Evolutionary conservation across 352 stramenopile species (phyloP), one percentile per base, ranked within the genome.

Genomic region (Discostella stelligera): DNA sequence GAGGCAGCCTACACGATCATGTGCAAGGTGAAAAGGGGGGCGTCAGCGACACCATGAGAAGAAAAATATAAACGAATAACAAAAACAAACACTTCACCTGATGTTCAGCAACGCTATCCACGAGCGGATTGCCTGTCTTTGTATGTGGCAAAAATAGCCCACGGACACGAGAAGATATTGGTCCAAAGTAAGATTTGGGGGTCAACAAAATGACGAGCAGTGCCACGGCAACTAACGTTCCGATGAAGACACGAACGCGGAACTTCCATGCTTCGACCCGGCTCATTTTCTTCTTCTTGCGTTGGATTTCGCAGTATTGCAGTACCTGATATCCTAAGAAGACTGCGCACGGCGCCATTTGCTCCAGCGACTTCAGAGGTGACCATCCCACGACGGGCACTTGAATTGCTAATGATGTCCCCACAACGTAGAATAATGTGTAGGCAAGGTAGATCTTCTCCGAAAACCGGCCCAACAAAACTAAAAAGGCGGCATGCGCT

Each of bases 331-430:
- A 90, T 55, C 95, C 89, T 52, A 97, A 78, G 81, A 99, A 99
- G n/a, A 98, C 96, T 11, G 92, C 93, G 58, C 90, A 85, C 7
- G 92, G 91, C 13, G 88, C 91, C 9, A 95, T 68, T 71, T 95
- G 94, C 71, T 97, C 94, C 41, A 96, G 74, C 53, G 84, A 91
- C 63, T 91, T 88, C 48, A 99, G 89, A 37, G 98, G 96, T 66
- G 97, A 97, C 82, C 97, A 98, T 66, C 97, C 97, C 13, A 99
- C 97, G 39, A 99, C 98, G 0, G 97, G 97, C 69, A 99, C 93
- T 80, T 97, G 95, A 84, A 98, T 98, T 14, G 97, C 97, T 65
- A 98, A 90, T 23, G 97, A 73, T 37, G 95, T 98, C 49, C 96
- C 97, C 37, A 99, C 87, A 3, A 79, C 0, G 84, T 98, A 99